Conservation (phyloP, 73 alveolate genomes). For the Vitrella brassicaformis region DNA sequence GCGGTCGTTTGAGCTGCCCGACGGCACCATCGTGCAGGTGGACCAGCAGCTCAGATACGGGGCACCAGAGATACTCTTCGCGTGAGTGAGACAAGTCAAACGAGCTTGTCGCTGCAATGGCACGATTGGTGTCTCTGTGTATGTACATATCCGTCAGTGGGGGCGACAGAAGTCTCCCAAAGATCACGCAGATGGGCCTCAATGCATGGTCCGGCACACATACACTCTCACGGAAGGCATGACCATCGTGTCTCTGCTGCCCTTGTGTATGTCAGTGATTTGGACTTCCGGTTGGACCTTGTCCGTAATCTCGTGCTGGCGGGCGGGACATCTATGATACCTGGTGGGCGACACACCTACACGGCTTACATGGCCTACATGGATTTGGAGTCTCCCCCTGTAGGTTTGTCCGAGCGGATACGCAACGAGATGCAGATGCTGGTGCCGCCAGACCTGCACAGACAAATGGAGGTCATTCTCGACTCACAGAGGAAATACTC, state of each 20-base stretch:
- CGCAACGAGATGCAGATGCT: constrained; percentile 40
- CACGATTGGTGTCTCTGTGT: too few relatives aligned
- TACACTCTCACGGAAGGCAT: too few relatives aligned
- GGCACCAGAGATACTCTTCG: constrained; percentile 58
- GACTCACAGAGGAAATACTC: constrained; percentile 56
- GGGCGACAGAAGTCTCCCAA: too few relatives aligned
- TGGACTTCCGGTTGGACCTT: constrained; percentile 49
- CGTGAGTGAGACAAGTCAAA: too few relatives aligned
- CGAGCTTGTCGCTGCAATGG: too few relatives aligned
- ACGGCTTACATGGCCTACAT: too few relatives aligned
- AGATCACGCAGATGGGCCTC: too few relatives aligned
- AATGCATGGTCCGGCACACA: too few relatives aligned
- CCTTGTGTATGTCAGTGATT: constrained; percentile 67
- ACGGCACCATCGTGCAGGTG: constrained; percentile 59
- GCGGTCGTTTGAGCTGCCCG: constrained; percentile 61
- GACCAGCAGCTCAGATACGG: constrained; percentile 48
- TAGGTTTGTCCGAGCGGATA: constrained; percentile 61
- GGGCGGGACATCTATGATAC: constrained; percentile 66
- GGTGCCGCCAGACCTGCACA: constrained; percentile 40
- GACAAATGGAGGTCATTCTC: constrained; percentile 48
- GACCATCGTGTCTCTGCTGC: too few relatives aligned
- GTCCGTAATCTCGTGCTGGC: constrained; percentile 54
- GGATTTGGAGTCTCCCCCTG: too few relatives aligned
- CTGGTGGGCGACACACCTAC: too few relatives aligned
- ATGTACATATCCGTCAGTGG: too few relatives aligned